Evolutionary conservation across 1,284 basidiomycete genomes (phyloP), one percentile per base, ranked within the genome.

Genomic region (Golubevia pallescens): DNA sequence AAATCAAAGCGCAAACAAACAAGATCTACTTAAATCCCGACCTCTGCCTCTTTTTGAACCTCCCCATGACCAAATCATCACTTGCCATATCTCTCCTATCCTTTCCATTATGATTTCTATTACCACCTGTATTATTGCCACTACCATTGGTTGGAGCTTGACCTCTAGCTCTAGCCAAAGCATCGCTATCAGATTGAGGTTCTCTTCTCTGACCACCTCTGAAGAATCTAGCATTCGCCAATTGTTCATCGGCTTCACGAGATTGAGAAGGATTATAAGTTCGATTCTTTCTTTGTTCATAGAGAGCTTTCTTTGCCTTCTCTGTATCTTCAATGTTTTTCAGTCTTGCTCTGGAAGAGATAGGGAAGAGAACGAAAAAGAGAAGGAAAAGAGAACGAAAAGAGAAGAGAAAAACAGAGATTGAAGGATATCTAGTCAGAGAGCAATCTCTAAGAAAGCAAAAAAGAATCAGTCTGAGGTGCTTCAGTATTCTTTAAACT

Each of bases 281-380:
- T 3, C 16, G 52, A 2, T 38, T 54, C 10, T 60, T 57, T 2
- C 63, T 53, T 55, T 68, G 52, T 7, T 73, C 65, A 2, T 58
- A 24, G 16, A 79, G 58, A 2, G 19, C 14, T 10, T 70, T 62
- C 55, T 74, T 76, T 1, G 78, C 78, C 7, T 58, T 56, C 51
- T 81, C 77, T 23, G 78, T 81, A 14, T 74, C 51, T 57, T 78
- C 61, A 24, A 81, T 81, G 63, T 80, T 81, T 38, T 69, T 68
- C 65, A 81, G 60, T n/a, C 75, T 60, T 2, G 62, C 20, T 24
- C 65, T 67, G 57, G 6, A 56, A 20, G 24, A 10, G 21, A 48
- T 61, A 19, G 32, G 6, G 16, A 32, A 57, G 57, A 19, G 6
- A 20, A 6, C 7, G 23, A 20, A 58, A 58, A 19, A 19, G 23